A percentile compares a stretch with the other conserved stretches of the same genome.
Conservation (phyloP, 163 green algal species). For the Prototheca wickerhamii region DNA sequence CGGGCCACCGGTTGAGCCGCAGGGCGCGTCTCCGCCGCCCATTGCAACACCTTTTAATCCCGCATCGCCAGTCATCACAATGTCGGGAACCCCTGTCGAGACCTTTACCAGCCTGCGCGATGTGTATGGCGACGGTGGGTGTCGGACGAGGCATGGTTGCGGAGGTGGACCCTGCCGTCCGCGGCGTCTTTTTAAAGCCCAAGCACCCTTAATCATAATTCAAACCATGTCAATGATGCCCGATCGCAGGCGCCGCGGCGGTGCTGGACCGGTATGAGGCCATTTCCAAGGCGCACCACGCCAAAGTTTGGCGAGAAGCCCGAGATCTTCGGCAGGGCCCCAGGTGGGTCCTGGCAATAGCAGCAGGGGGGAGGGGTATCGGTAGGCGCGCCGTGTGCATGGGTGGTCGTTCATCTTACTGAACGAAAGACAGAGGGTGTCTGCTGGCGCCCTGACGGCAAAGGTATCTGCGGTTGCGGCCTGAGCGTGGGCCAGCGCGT, state of each 20-base stretch:
- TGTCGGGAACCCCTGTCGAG: background rate
- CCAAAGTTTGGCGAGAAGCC: slow-evolving; percentile 40
- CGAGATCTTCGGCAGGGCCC: slow-evolving; percentile 53
- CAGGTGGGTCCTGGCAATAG: slow-evolving; percentile 32
- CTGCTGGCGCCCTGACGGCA: background rate
- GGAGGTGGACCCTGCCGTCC: background rate
- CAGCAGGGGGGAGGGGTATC: background rate
- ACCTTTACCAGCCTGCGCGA: background rate
- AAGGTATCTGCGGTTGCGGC: background rate
- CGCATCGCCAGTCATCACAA: background rate
- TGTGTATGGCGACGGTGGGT: background rate
- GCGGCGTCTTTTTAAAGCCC: background rate
- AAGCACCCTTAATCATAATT: background rate
- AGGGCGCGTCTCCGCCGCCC: too few species aligned
- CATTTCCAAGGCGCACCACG: background rate
- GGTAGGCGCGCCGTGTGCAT: background rate
- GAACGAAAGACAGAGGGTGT: background rate
- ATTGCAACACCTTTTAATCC: background rate
- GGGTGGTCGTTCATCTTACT: background rate
- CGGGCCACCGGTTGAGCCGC: too few species aligned
- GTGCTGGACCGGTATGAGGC: slow-evolving; percentile 22
- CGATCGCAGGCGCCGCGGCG: background rate
- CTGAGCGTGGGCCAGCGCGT: background rate
- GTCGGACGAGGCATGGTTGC: background rate
- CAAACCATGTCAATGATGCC: background rate